phyloP scores from a whole-genome alignment of 129 eudicot species.

The Smallanthus sonchifolius region DNA sequence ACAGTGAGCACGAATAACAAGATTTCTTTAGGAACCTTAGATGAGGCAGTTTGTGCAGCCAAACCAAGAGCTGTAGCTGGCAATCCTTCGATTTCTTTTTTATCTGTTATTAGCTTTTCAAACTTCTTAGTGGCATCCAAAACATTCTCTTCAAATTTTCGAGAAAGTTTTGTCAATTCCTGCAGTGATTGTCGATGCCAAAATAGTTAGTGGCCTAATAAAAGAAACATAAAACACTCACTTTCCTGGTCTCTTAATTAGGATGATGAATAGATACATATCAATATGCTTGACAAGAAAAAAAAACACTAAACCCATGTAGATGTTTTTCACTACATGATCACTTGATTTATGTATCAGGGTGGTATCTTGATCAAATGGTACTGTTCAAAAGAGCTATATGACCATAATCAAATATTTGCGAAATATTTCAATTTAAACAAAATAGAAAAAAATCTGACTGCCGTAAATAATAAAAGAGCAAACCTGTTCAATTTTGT shows the following conservation, averaged over 20 bases:
- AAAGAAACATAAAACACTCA: neutral
- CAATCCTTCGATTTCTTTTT: conserved; percentile 83
- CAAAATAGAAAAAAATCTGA: neutral
- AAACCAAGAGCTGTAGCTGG: conserved; percentile 85
- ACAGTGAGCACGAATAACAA: neutral
- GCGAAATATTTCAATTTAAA: neutral
- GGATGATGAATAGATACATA: neutral
- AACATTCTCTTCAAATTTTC: conserved; percentile 84
- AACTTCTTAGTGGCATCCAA: conserved; percentile 91
- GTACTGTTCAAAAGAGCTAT: neutral
- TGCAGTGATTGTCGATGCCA: conserved; percentile 20
- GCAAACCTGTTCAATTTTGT: conserved; percentile 83
- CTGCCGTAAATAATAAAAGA: neutral
- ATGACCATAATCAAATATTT: neutral
- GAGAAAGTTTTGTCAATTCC: conserved; percentile 84
- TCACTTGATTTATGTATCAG: neutral
- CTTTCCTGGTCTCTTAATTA: neutral
- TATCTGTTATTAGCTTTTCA: conserved; percentile 74
- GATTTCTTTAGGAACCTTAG: conserved; percentile 52
- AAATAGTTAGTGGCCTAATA: neutral
- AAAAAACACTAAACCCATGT: neutral
- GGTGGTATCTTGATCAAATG: neutral
- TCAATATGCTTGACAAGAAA: neutral
- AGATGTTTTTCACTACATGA: neutral
- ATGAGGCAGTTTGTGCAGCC: conserved; percentile 91